Evolutionary conservation across 1,284 basidiomycete species (phyloP).

Genomic region (Exsudoporus floridanus): DNA sequence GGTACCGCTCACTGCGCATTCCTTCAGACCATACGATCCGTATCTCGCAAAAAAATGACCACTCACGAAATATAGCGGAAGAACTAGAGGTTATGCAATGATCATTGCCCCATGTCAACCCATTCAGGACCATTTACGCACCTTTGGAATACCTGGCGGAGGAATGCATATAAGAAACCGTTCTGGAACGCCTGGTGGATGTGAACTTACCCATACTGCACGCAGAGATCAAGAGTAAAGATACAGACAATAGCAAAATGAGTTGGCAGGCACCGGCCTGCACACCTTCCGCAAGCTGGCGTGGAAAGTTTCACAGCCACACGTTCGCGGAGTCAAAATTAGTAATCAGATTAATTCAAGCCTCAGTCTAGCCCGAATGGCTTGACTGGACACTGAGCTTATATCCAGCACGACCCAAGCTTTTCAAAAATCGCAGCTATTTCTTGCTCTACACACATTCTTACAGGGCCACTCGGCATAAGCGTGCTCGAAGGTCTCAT

Average conservation of each 20-base stretch:
- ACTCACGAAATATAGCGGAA: slow-evolving; percentile 83
- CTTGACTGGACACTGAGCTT: neutral
- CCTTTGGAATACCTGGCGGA: slow-evolving; percentile 58
- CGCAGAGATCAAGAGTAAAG: slow-evolving; percentile 8
- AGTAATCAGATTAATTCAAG: neutral
- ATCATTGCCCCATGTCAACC: slow-evolving; percentile 9
- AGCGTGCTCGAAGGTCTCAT: neutral
- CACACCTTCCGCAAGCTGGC: neutral
- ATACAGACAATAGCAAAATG: slow-evolving; percentile 2
- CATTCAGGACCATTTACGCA: slow-evolving; percentile 48
- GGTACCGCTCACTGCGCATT: slow-evolving; percentile 85
- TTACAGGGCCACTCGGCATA: neutral
- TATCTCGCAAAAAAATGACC: neutral
- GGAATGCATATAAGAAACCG: neutral
- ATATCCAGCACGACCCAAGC: neutral
- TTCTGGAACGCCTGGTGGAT: neutral
- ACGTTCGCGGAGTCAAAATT: neutral
- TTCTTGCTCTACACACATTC: neutral
- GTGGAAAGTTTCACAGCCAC: slow-evolving; percentile 16
- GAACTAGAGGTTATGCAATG: slow-evolving; percentile 47
- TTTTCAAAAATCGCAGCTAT: too few species aligned
- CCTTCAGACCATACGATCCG: slow-evolving; percentile 11
- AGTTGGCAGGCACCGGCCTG: neutral
- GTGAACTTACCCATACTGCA: slow-evolving; percentile 26
- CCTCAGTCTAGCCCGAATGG: neutral